A percentile compares a stretch with the other conserved stretches of the same genome.
Conservation (phyloP, 345 rosid species). For the Eucalyptus pauciflora region DNA sequence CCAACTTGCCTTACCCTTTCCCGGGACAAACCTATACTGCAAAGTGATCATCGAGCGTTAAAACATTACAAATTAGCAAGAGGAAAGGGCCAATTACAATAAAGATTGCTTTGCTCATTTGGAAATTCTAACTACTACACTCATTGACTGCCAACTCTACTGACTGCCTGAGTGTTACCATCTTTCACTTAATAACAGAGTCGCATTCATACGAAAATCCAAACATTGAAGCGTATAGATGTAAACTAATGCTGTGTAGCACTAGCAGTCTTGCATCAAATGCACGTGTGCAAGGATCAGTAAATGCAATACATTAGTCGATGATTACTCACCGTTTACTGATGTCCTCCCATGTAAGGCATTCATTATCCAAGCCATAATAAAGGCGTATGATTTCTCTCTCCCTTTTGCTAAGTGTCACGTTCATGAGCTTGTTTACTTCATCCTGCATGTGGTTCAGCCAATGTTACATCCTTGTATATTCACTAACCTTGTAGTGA, state of each 20-base stretch:
- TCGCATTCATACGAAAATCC: background rate
- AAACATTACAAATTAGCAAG: background rate
- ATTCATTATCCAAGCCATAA: constrained; percentile 65
- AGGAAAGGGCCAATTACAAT: background rate
- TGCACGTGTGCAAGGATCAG: background rate
- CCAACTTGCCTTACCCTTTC: constrained; percentile 93
- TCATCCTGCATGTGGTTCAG: constrained; percentile 51
- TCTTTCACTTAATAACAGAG: background rate
- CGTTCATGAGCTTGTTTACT: constrained; percentile 57
- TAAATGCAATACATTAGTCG: background rate
- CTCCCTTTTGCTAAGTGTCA: constrained; percentile 60
- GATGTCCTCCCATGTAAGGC: constrained; percentile 97
- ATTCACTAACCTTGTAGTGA: background rate
- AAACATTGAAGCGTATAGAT: background rate
- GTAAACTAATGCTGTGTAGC: background rate
- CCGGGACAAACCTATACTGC: constrained; percentile 89
- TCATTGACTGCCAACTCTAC: background rate
- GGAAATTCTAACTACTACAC: background rate
- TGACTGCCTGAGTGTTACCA: background rate
- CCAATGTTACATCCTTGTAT: background rate
- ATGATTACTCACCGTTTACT: constrained; percentile 66
- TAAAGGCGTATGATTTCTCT: constrained; percentile 78
- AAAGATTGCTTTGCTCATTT: background rate
- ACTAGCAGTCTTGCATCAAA: background rate
- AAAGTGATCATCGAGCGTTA: background rate